phyloP scores from a whole-genome alignment of 2,329 filamentous ascomycete genomes.

The Didymella pomorum region DNA sequence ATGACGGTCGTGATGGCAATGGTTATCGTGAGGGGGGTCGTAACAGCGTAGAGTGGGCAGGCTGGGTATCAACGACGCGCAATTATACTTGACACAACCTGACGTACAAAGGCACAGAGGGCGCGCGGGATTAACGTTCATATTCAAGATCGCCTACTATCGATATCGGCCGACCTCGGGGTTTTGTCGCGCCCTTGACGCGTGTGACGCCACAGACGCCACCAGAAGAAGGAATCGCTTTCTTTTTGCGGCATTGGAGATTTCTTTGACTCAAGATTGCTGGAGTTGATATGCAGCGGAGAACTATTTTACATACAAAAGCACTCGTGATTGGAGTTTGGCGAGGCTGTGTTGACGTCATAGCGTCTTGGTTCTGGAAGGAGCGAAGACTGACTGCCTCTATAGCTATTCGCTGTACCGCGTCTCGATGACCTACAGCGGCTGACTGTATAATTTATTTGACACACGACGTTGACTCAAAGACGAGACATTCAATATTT shows the following conservation, averaged over 20 bases:
- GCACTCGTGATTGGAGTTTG: neutral
- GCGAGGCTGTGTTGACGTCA: neutral
- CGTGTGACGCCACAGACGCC: constrained; percentile 21
- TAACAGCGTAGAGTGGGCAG: neutral
- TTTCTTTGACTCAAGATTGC: neutral
- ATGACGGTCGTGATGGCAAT: constrained; percentile 6
- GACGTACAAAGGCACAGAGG: neutral
- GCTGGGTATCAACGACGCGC: neutral
- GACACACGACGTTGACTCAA: too few relatives aligned
- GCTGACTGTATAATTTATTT: too few relatives aligned
- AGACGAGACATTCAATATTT: too few relatives aligned
- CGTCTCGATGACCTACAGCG: too few relatives aligned
- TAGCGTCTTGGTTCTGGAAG: neutral
- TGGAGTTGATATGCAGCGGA: too few relatives aligned
- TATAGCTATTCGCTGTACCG: too few relatives aligned
- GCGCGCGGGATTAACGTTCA: constrained; percentile 1
- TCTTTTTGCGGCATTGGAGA: neutral
- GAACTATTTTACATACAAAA: neutral
- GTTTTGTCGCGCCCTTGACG: constrained; percentile 13
- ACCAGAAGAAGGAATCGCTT: neutral
- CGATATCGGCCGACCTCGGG: constrained; percentile 19
- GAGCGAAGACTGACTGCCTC: too few relatives aligned
- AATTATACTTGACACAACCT: neutral
- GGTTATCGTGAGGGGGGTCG: neutral
- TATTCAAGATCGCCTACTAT: constrained; percentile 3